Conservation (phyloP, 1,284 basidiomycete species). For the Heterobasidion parviporum region DNA sequence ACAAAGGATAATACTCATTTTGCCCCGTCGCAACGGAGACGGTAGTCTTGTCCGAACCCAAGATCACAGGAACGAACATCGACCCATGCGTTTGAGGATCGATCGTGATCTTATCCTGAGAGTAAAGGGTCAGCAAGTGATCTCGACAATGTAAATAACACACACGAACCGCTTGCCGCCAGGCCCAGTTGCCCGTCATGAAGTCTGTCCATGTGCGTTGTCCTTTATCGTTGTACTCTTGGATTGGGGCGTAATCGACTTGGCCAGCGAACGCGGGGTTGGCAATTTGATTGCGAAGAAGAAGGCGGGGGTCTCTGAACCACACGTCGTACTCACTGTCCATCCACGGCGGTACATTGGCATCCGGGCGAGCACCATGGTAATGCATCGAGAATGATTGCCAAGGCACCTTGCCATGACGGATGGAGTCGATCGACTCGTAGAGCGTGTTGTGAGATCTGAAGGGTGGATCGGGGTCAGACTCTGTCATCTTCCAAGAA, state of each 20-base stretch:
- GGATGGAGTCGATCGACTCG: not conserved
- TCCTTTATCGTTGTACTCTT: no score
- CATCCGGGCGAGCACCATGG: not conserved
- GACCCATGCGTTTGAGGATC: constrained; percentile 11
- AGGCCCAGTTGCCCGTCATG: constrained; percentile 21
- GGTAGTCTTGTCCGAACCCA: constrained; percentile 11
- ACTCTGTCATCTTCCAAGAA: not conserved
- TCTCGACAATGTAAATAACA: no score
- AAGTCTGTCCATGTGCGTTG: constrained; percentile 11
- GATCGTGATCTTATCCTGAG: not conserved
- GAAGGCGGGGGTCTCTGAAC: no score
- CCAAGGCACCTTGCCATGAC: not conserved
- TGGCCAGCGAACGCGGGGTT: no score
- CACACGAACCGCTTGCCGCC: constrained; percentile 12
- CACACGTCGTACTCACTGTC: no score
- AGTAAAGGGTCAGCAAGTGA: no score
- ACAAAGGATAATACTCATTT: constrained; percentile 8
- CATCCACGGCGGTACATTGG: not conserved
- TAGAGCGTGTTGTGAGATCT: not conserved
- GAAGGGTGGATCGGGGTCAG: not conserved
- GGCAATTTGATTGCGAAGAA: no score
- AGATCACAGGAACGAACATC: constrained; percentile 10
- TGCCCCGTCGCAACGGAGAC: constrained; percentile 10
- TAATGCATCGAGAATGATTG: not conserved
- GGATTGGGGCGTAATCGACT: no score